Evolutionary conservation across 257 asterid species (phyloP), one percentile per base, ranked within the genome.

Genomic region (Primulina eburnea): DNA sequence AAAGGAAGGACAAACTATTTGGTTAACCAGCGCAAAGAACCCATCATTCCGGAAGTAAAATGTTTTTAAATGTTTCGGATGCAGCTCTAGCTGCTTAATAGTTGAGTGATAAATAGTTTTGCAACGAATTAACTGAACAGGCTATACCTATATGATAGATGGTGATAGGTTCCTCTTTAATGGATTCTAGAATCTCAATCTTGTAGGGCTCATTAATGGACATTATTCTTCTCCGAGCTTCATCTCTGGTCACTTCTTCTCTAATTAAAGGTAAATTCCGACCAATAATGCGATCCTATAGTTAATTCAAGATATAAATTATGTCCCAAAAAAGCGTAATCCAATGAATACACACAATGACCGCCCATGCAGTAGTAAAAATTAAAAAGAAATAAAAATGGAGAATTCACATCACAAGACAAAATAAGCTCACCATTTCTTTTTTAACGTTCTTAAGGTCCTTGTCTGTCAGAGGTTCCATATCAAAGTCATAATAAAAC

Each of bases 401-500:
- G 32, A 69, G 6, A 33, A 56, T 24, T 24, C 26, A 0, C 1
- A 24, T 24, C 26, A 24, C 26, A 24, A 24, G 26, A 24, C 26
- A 24, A 24, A 24, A 33, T 47, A 43, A 37, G 71, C 85, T 83
- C 75, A 90, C 99, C 99, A 93, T 93, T 83, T 93, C 99, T 85
- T 90, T 89, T 89, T 90, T 93, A 60, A 93, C 87, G 80, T 77
- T 87, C 92, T 86, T 93, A 78, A 93, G 87, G 82, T 93, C 97
- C 68, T 87, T 85, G 69, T 93, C 97, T 16, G 99, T 82, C 76
- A 93, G 79, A 61, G 99, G 95, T 78, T 89, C 95, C 88, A 93
- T 82, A 77, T 93, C 99, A 58, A 93, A 93, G 86, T 89, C 99
- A 74, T 90, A 93, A 73, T 90, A 93, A 76, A 93, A 93, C 21